These are phyloP conservation scores for Heterobasidion irregulare DNA, from an alignment of 1,284 basidiomycete species.

Conservation along the genomic window DNA sequence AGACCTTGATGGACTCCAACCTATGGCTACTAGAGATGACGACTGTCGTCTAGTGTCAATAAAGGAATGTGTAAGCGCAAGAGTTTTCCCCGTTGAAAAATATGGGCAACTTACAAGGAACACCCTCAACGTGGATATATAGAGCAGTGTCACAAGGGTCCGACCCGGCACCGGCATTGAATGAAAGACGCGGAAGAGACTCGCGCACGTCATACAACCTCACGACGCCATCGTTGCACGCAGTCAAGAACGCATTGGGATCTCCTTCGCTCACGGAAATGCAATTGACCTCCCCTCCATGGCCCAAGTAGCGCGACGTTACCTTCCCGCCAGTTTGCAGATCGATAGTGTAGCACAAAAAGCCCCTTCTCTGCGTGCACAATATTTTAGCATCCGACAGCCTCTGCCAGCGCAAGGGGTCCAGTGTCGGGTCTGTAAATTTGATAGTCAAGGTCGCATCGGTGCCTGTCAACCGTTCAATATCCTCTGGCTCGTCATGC, in stretches of 20 bases:
- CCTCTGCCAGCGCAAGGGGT: background rate
- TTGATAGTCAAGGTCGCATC: too few relatives aligned
- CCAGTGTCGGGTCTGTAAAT: background rate
- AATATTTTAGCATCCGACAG: background rate
- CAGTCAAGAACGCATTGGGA: background rate
- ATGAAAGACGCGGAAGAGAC: background rate
- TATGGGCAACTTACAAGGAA: background rate
- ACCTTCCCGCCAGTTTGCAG: background rate
- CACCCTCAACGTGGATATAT: background rate
- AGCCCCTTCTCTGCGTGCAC: background rate
- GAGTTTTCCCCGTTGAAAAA: too few relatives aligned
- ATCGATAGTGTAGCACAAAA: background rate
- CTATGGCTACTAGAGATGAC: background rate
- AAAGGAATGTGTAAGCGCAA: too few relatives aligned
- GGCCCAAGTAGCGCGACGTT: background rate
- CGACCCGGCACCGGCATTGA: background rate
- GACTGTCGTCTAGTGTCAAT: background rate
- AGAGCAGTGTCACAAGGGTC: background rate
- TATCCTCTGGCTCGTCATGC: background rate
- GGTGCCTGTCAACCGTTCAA: background rate
- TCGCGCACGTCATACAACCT: background rate
- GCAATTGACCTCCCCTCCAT: background rate
- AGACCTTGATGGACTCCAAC: background rate
- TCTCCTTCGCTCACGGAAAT: background rate
- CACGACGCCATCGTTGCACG: background rate